phyloP scores from a whole-genome alignment of 75 land plant species.

The Gnetum montanum region DNA sequence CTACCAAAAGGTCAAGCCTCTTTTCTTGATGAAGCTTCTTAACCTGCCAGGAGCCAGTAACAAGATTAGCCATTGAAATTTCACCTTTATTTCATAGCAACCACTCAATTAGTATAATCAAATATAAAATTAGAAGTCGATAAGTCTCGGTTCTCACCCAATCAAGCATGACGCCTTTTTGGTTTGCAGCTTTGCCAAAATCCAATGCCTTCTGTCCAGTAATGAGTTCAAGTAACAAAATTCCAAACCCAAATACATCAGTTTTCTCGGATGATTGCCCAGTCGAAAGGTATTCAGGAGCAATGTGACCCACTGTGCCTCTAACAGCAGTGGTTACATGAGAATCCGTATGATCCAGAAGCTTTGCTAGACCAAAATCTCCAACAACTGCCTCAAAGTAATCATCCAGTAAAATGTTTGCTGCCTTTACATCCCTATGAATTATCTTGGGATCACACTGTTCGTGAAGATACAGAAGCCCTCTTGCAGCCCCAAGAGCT shows the following conservation, averaged over 20 bases:
- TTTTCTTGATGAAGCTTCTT: constrained; percentile 26
- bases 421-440: constrained; percentile 95
- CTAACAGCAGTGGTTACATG: constrained; percentile 83
- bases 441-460: constrained; percentile 96
- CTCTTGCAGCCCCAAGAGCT: constrained; percentile 67
- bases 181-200: constrained; percentile 59
- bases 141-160: constrained; percentile 71
- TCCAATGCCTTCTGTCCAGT: constrained; percentile 67
- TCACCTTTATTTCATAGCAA: too few relatives aligned
- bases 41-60: constrained; percentile 10
- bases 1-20: constrained; percentile 21
- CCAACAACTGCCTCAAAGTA: constrained; percentile 72
- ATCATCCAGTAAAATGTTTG: constrained; percentile 87
- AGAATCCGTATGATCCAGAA: constrained; percentile 69
- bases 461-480: constrained; percentile 69
- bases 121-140: too few relatives aligned
- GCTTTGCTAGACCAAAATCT: constrained; percentile 84
- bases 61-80: too few relatives aligned
- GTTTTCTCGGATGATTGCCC: constrained; percentile 41
- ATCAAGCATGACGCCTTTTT: constrained; percentile 72
- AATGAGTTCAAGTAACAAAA: constrained; percentile 41
- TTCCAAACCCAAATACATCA: constrained; percentile 41
- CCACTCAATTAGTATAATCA: not conserved
- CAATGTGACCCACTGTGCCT: constrained; percentile 45
- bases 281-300: constrained; percentile 34